Base-by-base conservation (phyloP, 2,329 filamentous ascomycete species). In the Nannizziopsis arthrosporioides region DNA sequence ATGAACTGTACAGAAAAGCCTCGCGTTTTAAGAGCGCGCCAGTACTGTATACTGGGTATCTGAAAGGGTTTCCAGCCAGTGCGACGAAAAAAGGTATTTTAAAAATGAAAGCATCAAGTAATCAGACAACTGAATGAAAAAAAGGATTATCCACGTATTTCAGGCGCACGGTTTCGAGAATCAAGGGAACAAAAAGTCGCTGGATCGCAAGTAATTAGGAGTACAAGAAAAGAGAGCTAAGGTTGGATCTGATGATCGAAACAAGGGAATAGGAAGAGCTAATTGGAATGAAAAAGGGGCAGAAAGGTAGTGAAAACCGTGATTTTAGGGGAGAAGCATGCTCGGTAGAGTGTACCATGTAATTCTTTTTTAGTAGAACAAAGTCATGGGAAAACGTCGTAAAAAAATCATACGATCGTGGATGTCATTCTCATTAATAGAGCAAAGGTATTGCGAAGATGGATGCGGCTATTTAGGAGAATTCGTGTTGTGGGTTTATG, bases 351-450 rank as follows among this genome's bases (percentile, higher is more conserved):
- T 27, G 22, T 27, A 27, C 22, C 22, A 27, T n/a, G 22, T 18
- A 14, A 7, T 31, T 6, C 10, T 47, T 18, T 15, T 42, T 31
- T 42, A 35, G n/a, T 19, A 12, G 37, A 15, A 42, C 18, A 15
- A 42, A 42, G 45, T 19, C 11, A 22, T 36, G 32, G n/a, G 32
- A 47, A 41, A 47, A 42, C 31, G 31, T 39, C 44, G 14, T 44
- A 39, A 39, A 39, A 39, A 44, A 39, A 44, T 50, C 42, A 43
- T 52, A 46, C 38, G 47, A 46, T 48, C 50, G 41, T 44, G 39
- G 42, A 48, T 37, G 35, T 52, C 50, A 50, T 54, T 50, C 32
- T 54, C 50, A 41, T 48, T 52, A 42, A 17, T 39, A 11, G 11
- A 39, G 19, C 11, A 41, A 30, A 42, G 30, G 15, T 12, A 35